Evolutionary conservation across 306 rosid genomes (phyloP), one percentile per base, ranked within the genome.

Genomic region (Sphenostylis stenocarpa): DNA sequence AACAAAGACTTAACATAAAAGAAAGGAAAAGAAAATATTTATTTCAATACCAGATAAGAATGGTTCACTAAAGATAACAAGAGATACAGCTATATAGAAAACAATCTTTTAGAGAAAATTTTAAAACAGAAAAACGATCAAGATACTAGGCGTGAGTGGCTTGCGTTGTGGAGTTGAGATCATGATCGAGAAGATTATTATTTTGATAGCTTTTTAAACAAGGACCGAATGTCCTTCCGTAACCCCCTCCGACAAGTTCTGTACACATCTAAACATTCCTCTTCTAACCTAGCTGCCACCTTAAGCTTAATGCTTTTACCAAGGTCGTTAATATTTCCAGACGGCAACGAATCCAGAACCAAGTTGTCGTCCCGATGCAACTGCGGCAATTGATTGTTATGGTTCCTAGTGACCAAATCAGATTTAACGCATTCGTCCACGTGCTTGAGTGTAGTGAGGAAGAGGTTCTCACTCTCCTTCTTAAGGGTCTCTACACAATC

Each of bases 271-370:
- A 19, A 77, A 66, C 90, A 89, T 83, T 89, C 86, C 58, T 93
- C 88, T 29, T 84, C 87, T 41, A 87, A 86, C 15, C 97, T 90
- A 2, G 85, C 87, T 8, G 84, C 78, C 44, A 82, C 85, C 95
- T 86, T 88, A 3, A 85, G 86, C 82, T 89, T 86, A 47, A 85
- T 91, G 6, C 85, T 85, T 70, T 88, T 88, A 38, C 87, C 89
- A 62, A 93, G 95, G 48, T 91, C 88, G 69, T 81, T 80, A 60
- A 89, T 73, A 1, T 81, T 89, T 89, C 0, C 15, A 0, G 89
- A 78, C 0, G 91, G 92, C 1, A 88, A 87, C 43, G 87, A 86
- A 16, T 91, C 96, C 29, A 89, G 75, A 38, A 90, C 71, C 72
- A 89, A 67, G 68, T 89, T 91, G 61, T 80, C 85, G 53, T 87